Evolutionary conservation across 2,329 filamentous ascomycete genomes (phyloP).

Genomic region (Dryadomyces quercus-mongolicae): DNA sequence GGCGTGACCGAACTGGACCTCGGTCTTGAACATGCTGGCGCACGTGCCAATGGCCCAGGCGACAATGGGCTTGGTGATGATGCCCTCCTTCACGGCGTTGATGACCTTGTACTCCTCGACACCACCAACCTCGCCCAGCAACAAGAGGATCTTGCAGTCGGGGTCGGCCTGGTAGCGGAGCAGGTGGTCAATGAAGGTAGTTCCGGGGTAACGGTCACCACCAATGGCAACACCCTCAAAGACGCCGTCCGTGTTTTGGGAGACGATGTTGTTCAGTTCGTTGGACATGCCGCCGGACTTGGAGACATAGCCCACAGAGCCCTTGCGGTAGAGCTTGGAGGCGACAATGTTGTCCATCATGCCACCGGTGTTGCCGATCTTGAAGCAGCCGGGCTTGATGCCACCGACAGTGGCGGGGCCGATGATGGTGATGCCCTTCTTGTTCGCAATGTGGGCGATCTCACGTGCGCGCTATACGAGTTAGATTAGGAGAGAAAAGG

Average conservation of each 20-base stretch:
- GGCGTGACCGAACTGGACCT: constrained; percentile 98
- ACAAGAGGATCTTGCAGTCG: constrained; percentile 90
- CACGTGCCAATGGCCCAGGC: constrained; percentile 99
- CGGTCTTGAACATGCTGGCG: constrained; percentile 99
- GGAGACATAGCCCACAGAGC: constrained; percentile 97
- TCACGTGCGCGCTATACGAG: constrained; percentile 67
- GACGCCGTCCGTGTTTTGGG: constrained; percentile 92
- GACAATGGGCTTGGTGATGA: constrained; percentile 96
- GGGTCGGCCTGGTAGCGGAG: constrained; percentile 94
- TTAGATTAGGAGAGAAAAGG: constrained; percentile 14
- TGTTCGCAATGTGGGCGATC: constrained; percentile 89
- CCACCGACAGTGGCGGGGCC: constrained; percentile 96
- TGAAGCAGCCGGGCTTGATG: constrained; percentile 98
- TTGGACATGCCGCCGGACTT: constrained; percentile 99
- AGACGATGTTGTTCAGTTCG: constrained; percentile 99
- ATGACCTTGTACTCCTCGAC: constrained; percentile 99
- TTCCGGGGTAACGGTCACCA: constrained; percentile 97
- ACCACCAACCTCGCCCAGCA: constrained; percentile 97
- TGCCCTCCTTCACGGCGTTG: constrained; percentile 86
- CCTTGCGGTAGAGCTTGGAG: constrained; percentile 99
- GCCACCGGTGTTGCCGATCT: constrained; percentile 99
- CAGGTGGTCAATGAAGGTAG: constrained; percentile 98
- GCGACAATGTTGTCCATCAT: constrained; percentile 99
- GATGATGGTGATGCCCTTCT: constrained; percentile 99
- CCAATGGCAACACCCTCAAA: constrained; percentile 99